Evolutionary conservation across 2,329 filamentous ascomycete species (phyloP).

Genomic region (Fusarium praegraminearum): DNA sequence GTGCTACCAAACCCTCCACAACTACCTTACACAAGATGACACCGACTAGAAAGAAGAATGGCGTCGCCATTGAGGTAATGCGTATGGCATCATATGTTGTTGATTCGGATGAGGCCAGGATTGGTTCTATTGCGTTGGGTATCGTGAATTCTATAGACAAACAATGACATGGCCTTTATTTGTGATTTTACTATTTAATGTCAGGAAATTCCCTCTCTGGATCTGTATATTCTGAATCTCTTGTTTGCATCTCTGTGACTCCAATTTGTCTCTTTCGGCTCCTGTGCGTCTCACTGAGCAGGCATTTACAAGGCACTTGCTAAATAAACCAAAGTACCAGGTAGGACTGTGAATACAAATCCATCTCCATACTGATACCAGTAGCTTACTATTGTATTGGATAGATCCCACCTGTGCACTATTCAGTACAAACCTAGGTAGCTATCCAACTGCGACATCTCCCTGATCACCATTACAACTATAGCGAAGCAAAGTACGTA

Average conservation of each 20-base stretch:
- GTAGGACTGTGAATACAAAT: neutral
- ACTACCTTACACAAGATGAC: slow-evolving; percentile 26
- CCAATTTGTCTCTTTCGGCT: too few relatives aligned
- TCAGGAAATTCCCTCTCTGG: neutral
- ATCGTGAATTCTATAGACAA: neutral
- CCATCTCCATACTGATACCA: too few relatives aligned
- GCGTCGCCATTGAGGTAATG: neutral
- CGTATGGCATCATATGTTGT: neutral
- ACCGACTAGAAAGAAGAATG: slow-evolving; percentile 27
- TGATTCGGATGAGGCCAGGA: neutral
- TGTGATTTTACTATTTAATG: neutral
- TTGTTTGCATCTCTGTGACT: neutral
- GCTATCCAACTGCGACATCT: neutral
- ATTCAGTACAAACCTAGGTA: neutral
- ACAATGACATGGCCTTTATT: neutral
- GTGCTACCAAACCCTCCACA: neutral
- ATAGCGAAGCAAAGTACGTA: neutral
- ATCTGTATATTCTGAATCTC: neutral
- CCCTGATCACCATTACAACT: neutral
- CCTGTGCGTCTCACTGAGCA: too few relatives aligned
- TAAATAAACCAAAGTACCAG: neutral
- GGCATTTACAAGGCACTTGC: neutral
- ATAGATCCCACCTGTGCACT: neutral
- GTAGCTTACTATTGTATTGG: neutral
- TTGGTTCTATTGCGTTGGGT: neutral